Conservation (phyloP, 805 yeast species). For the Saccharomyces eubayanus region DNA sequence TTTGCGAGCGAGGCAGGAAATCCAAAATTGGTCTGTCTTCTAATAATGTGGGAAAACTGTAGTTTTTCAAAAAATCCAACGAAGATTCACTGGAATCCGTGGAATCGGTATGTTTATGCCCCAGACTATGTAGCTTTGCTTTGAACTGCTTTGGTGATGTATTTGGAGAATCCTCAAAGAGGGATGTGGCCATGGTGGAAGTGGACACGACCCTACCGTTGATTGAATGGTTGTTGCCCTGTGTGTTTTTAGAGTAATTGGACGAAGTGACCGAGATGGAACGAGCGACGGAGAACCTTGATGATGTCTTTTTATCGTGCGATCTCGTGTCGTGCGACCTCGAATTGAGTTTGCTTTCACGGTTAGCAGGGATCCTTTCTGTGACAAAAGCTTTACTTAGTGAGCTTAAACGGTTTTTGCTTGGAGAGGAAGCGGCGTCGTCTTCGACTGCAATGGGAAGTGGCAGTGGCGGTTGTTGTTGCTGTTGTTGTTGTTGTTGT, state of each 20-base stretch:
- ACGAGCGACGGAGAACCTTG: neutral
- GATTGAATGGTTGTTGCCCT: neutral
- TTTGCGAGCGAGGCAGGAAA: neutral
- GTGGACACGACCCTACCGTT: conserved; percentile 22
- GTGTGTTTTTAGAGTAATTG: conserved; percentile 6
- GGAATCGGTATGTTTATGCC: conserved; percentile 9
- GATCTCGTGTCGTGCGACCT: neutral
- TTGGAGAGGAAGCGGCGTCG: neutral
- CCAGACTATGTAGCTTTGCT: neutral
- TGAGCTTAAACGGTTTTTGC: conserved; percentile 1
- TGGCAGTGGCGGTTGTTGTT: too few relatives aligned
- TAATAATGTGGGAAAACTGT: conserved; percentile 25
- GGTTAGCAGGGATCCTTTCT: conserved; percentile 5
- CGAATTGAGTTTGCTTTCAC: neutral
- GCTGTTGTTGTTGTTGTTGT: too few relatives aligned
- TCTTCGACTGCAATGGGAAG: conserved; percentile 1
- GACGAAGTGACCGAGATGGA: conserved; percentile 9
- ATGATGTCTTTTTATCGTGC: neutral
- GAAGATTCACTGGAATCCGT: conserved; percentile 14
- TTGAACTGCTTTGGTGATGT: neutral
- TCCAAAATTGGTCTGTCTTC: conserved; percentile 15
- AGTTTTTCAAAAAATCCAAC: conserved; percentile 22
- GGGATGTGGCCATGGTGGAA: conserved; percentile 26
- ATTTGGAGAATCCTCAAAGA: conserved; percentile 8
- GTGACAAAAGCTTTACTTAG: conserved; percentile 13